These are phyloP conservation scores for Neurospora cerealis DNA, from an alignment of 495 filamentous ascomycete species.

Conservation along the genomic window DNA sequence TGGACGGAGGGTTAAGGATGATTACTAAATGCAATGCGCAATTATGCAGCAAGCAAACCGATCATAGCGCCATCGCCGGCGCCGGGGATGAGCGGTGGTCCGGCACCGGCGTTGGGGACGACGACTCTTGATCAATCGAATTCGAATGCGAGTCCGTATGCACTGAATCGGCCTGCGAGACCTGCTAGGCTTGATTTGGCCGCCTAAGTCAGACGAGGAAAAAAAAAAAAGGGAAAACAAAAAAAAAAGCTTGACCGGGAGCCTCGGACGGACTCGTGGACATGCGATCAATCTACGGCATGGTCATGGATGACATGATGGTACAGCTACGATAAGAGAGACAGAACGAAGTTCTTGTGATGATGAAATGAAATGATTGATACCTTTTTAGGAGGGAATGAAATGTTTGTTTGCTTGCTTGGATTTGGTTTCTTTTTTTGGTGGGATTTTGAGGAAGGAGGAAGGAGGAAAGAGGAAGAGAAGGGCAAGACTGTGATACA, in stretches of 20 bases:
- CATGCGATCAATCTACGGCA: neutral
- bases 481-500: neutral
- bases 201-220: neutral
- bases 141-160: neutral
- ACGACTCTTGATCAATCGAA: neutral
- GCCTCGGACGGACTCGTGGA: neutral
- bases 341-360: neutral
- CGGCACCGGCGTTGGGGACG: neutral
- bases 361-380: neutral
- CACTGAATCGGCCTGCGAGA: neutral
- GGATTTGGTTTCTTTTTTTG: neutral
- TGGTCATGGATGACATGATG: neutral
- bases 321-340: constrained; percentile 1
- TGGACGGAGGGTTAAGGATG: constrained; percentile 52
- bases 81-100: neutral
- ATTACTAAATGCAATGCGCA: constrained; percentile 31
- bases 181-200: neutral
- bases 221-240: neutral
- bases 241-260: neutral
- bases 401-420: neutral
- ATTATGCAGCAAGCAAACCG: neutral
- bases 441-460: neutral
- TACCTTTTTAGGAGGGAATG: neutral
- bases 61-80: neutral
- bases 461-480: neutral